Conservation (phyloP, 2,329 filamentous ascomycete species). For the Arachnomyces sp. region DNA sequence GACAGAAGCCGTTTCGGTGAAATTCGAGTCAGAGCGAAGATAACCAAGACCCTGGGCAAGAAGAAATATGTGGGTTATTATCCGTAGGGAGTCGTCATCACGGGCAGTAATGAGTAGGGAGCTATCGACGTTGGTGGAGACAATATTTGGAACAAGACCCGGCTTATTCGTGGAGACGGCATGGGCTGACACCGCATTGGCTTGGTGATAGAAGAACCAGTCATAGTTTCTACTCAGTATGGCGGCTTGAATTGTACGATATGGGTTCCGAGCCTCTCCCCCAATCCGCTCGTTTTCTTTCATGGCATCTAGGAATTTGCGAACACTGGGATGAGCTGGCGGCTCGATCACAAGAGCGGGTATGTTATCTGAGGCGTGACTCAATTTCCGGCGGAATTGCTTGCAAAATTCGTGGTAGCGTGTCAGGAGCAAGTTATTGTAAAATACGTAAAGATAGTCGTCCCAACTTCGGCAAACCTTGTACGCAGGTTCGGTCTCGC, state of each 20-base stretch:
- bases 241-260: slow-evolving; percentile 37
- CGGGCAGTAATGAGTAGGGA: slow-evolving; percentile 30
- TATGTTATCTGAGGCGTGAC: slow-evolving; percentile 49
- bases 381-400: slow-evolving; percentile 35
- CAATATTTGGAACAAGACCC: slow-evolving; percentile 27
- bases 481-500: slow-evolving; percentile 71
- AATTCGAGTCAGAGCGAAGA: slow-evolving; percentile 42
- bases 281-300: slow-evolving; percentile 29
- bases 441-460: slow-evolving; percentile 77
- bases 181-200: slow-evolving; percentile 33
- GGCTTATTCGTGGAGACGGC: slow-evolving; percentile 20
- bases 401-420: slow-evolving; percentile 66
- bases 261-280: slow-evolving; percentile 36
- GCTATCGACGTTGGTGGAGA: slow-evolving; percentile 45
- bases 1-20: slow-evolving; percentile 54
- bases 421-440: slow-evolving; percentile 74
- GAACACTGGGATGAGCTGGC: slow-evolving; percentile 30
- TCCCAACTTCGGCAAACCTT: slow-evolving; percentile 74
- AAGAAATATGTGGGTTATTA: slow-evolving; percentile 61
- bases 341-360: slow-evolving; percentile 53
- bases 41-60: slow-evolving; percentile 56
- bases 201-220: slow-evolving; percentile 33
- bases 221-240: slow-evolving; percentile 38
- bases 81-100: slow-evolving; percentile 56
- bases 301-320: slow-evolving; percentile 30